A percentile compares a stretch with the other conserved stretches of the same genome.
Conservation (phyloP, 2,329 filamentous ascomycete species). For the Colletotrichum paranaense region DNA sequence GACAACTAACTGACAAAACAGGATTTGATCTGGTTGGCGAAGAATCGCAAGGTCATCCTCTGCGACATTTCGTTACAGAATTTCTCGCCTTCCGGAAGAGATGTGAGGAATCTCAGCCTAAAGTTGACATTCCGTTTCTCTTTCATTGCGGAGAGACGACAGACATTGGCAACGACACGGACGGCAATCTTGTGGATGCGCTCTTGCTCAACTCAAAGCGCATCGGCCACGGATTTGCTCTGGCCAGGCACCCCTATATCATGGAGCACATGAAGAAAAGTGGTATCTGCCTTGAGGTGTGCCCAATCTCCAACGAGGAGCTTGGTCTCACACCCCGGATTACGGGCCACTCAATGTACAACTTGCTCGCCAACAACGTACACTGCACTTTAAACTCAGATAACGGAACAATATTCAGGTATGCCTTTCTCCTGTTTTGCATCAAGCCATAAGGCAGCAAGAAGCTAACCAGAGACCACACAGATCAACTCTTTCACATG, state of each 20-base stretch:
- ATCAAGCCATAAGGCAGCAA: constrained; percentile 11
- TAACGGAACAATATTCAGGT: constrained; percentile 80
- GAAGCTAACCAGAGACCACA: neutral
- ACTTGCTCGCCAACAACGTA: constrained; percentile 76
- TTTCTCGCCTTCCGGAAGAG: constrained; percentile 66
- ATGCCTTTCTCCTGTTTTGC: constrained; percentile 33
- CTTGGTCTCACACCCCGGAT: constrained; percentile 75
- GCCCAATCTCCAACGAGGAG: constrained; percentile 82
- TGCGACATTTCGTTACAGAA: constrained; percentile 65
- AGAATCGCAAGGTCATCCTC: constrained; percentile 70
- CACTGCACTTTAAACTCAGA: constrained; percentile 81
- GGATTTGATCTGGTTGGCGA: constrained; percentile 79
- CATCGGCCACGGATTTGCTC: constrained; percentile 79
- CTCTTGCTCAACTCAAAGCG: constrained; percentile 74
- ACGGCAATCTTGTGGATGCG: constrained; percentile 77
- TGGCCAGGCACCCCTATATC: constrained; percentile 74
- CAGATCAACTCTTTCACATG: constrained; percentile 78
- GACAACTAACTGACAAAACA: constrained; percentile 40
- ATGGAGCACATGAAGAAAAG: constrained; percentile 72
- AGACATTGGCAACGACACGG: constrained; percentile 70
- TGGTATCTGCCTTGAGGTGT: constrained; percentile 79
- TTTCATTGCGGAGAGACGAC: constrained; percentile 84
- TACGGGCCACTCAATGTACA: constrained; percentile 74
- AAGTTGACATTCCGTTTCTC: constrained; percentile 74
- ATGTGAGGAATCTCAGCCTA: constrained; percentile 55